phyloP scores from a whole-genome alignment of 2,329 filamentous ascomycete genomes.

The Hymenoscyphus fraxineus region DNA sequence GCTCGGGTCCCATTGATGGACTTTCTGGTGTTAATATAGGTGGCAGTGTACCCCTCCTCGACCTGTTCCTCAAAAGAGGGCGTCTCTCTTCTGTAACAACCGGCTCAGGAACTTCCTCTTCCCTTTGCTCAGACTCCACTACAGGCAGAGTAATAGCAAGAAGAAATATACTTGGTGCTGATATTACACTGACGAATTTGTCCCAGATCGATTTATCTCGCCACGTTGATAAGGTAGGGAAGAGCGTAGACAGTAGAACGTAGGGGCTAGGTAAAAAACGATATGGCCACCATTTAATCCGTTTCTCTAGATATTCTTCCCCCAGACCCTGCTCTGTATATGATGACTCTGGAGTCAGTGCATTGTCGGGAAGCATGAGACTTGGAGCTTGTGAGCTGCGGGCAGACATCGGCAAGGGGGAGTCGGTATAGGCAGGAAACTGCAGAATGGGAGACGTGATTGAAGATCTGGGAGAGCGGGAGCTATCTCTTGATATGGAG shows the following conservation, averaged over 20 bases:
- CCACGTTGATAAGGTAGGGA: constrained; percentile 85
- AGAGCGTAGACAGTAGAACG: constrained; percentile 68
- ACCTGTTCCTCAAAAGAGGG: constrained; percentile 22
- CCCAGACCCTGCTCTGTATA: constrained; percentile 23
- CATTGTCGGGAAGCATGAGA: constrained; percentile 30
- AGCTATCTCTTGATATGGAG: constrained; percentile 30
- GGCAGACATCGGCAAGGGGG: constrained; percentile 30
- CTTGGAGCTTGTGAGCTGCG: constrained; percentile 31
- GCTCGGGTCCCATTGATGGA: constrained; percentile 38
- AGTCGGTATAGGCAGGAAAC: constrained; percentile 35
- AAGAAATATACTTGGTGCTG: constrained; percentile 85
- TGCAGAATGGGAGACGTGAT: constrained; percentile 26
- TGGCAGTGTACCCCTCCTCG: constrained; percentile 18
- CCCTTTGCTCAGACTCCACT: constrained; percentile 65
- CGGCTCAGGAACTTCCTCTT: constrained; percentile 37
- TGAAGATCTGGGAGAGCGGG: constrained; percentile 17
- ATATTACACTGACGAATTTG: constrained; percentile 74
- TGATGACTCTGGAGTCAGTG: constrained; percentile 24
- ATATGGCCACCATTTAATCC: constrained; percentile 78
- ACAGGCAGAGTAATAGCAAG: constrained; percentile 89
- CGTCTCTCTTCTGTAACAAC: constrained; percentile 15
- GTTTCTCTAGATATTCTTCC: constrained; percentile 31
- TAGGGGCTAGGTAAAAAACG: constrained; percentile 67
- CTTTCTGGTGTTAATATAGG: constrained; percentile 28
- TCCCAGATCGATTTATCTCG: constrained; percentile 78